Evolutionary conservation across 73 alveolate species (phyloP), one percentile per base, ranked within the genome.

Genomic region (Urostyla sp.): DNA sequence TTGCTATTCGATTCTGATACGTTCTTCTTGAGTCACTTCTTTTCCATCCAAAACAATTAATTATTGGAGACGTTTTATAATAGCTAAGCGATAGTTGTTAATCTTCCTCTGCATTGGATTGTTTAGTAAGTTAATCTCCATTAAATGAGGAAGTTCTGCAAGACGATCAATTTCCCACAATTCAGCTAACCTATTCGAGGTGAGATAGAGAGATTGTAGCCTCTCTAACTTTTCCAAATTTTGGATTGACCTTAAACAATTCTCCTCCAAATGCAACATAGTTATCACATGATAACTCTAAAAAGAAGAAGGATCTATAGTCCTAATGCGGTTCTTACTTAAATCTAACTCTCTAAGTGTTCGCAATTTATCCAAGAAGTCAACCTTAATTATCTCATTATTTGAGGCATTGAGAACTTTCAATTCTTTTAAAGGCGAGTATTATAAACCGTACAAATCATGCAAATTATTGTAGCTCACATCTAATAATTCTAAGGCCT

Each of bases 101-200:
- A n/a, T n/a, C 72, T 91, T 91, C 57, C 96, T 87, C 24, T 80
- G 40, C 35, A 93, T 67, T n/a, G 97, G 95, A 67, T 91, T 93
- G 45, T 81, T 80, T 4, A 75, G 35, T 13, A 93, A 59, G 15
- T 84, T 67, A 13, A 93, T 53, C 58, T 93, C 98, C 87, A 69
- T 67, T 13, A 93, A 50, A 52, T 75, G 51, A 8, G 90, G 80
- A 11, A 87, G 45, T n/a, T 80, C 90, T 11, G 54, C 52, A 27
- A 93, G 56, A 20, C 90, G 57, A 69, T 93, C 98, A 0, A 93
- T 67, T 20, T 93, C 98, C 74, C 92, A 87, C 40, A 91, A 54
- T 18, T 93, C 98, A 69, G 87, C 53, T 8, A 93, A 67, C 40
- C 98, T 87, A 72, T 93, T 93, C 31, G 88, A 75, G 30, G 46